Evolutionary conservation across 345 rosid genomes (phyloP).

Genomic region (Linum usitatissimum): DNA sequence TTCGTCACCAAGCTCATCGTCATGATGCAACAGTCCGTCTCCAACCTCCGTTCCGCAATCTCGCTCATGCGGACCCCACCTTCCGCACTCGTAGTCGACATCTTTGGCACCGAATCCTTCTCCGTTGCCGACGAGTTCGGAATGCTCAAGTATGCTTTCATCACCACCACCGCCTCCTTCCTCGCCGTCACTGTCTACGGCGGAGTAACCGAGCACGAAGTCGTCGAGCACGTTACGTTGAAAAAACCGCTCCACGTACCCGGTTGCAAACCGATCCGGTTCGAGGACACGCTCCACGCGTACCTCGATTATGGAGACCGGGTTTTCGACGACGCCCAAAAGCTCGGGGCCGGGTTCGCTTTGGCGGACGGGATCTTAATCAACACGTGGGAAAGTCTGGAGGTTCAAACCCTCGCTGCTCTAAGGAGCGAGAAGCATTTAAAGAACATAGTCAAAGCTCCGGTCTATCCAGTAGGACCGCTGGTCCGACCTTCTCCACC

Average conservation of each 20-base stretch:
- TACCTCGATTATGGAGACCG: constrained; percentile 15
- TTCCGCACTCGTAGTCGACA: constrained; percentile 7
- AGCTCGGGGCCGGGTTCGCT: constrained; percentile 23
- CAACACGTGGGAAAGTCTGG: constrained; percentile 42
- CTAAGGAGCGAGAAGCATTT: constrained; percentile 13
- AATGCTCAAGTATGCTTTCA: constrained; percentile 7
- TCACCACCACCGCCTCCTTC: constrained; percentile 10
- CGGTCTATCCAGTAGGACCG: constrained; percentile 45
- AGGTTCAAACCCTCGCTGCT: constrained; percentile 32
- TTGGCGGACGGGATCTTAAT: constrained; percentile 40
- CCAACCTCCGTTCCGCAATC: constrained; percentile 6
- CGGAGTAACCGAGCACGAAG: constrained; percentile 24
- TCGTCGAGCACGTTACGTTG: constrained; percentile 13
- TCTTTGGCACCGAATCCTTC: constrained; percentile 10
- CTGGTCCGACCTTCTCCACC: not conserved
- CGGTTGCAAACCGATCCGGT: constrained; percentile 42
- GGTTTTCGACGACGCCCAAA: constrained; percentile 12
- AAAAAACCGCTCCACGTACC: constrained; percentile 30
- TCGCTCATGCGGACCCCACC: not conserved
- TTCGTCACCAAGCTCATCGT: not conserved
- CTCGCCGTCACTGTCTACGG: constrained; percentile 33
- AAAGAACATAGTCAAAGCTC: constrained; percentile 18
- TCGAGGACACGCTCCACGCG: constrained; percentile 32
- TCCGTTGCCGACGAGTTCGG: constrained; percentile 2
- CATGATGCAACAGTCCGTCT: constrained; percentile 3